Evolutionary conservation across 2,329 filamentous ascomycete genomes (phyloP).

Genomic region (Mariannaea elegans): DNA sequence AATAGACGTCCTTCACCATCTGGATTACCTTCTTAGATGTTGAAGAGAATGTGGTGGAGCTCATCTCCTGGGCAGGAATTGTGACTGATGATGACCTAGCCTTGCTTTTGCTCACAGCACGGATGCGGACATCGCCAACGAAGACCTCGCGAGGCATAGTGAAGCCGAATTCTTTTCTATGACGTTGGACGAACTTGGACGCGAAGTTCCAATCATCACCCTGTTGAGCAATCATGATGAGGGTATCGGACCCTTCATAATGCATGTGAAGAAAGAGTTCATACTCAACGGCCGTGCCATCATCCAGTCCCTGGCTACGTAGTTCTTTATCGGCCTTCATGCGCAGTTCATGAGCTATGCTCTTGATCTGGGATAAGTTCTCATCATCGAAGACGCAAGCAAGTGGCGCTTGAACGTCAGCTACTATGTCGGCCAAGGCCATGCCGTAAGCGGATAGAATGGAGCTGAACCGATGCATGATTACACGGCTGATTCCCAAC

Average conservation of each 20-base stretch:
- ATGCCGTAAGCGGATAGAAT: constrained; percentile 56
- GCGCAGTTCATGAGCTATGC: too few species aligned
- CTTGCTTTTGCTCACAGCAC: constrained; percentile 9
- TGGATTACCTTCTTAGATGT: too few species aligned
- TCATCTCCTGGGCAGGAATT: too few species aligned
- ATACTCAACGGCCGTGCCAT: too few species aligned
- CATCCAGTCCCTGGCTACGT: too few species aligned
- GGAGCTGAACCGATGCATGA: constrained; percentile 53
- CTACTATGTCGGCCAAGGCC: constrained; percentile 52
- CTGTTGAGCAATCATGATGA: constrained; percentile 4
- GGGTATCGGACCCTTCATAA: constrained; percentile 10
- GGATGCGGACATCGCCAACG: constrained; percentile 10
- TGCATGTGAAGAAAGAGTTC: constrained; percentile 15
- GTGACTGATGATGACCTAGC: too few species aligned
- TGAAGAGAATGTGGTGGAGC: background rate
- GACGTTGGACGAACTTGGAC: constrained; percentile 71
- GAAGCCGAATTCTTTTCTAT: constrained; percentile 80
- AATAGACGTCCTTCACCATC: constrained; percentile 12
- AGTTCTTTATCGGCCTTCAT: too few species aligned
- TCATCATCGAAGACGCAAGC: constrained; percentile 5
- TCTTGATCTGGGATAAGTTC: too few species aligned
- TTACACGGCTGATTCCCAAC: constrained; percentile 49
- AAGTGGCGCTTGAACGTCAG: constrained; percentile 41
- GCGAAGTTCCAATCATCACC: constrained; percentile 29
- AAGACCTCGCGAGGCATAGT: constrained; percentile 10